These are phyloP conservation scores for Camelina sativa DNA, from an alignment of 345 rosid species.

Conservation along the genomic window DNA sequence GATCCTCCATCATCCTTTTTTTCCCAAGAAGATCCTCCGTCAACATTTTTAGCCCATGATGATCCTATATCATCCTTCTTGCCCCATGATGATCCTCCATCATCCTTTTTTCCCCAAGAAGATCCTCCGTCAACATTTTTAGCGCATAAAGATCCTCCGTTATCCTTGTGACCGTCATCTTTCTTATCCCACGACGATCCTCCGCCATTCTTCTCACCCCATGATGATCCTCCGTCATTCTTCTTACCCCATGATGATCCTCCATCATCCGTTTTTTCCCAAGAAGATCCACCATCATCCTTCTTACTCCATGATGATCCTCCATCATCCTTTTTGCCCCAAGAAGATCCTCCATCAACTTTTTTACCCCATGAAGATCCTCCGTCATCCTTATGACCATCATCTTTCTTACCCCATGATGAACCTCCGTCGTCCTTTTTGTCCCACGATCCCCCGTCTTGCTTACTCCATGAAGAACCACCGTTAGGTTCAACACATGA, in stretches of 20 bases:
- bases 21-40: constrained; percentile 49
- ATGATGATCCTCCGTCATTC: neutral
- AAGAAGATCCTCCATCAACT: constrained; percentile 25
- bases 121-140: neutral
- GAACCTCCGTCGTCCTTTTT: constrained; percentile 20
- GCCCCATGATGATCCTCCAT: constrained; percentile 40
- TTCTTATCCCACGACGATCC: constrained; percentile 23
- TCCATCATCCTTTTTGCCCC: constrained; percentile 46
- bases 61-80: constrained; percentile 30
- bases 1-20: constrained; percentile 30
- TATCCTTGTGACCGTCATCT: constrained; percentile 12
- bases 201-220: constrained; percentile 14
- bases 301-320: constrained; percentile 45
- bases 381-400: constrained; percentile 10
- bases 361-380: constrained; percentile 48
- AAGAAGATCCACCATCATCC: constrained; percentile 28
- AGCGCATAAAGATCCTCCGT: constrained; percentile 29
- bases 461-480: constrained; percentile 46
- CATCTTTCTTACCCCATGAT: neutral
- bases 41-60: constrained; percentile 2
- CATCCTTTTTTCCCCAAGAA: constrained; percentile 26
- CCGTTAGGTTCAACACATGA: constrained; percentile 51
- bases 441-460: constrained; percentile 17
- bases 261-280: constrained; percentile 46
- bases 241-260: neutral